Base-by-base conservation (phyloP, 108 stramenopile species). In the Fragilaria crotonensis region DNA sequence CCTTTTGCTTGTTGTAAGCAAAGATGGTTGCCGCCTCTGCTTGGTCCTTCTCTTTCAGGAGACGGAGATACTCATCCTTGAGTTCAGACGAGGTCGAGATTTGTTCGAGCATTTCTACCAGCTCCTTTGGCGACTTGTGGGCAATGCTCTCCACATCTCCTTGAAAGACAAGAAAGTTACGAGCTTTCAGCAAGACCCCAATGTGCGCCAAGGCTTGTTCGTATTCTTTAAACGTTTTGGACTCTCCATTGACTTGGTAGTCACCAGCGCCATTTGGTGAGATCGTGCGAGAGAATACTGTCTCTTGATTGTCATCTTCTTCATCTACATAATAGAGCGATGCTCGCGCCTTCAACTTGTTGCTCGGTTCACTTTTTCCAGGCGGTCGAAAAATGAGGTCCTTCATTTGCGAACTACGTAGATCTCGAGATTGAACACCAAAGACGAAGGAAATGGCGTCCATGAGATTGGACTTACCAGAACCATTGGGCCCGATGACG, bases 101-200 rank as follows among this genome's bases (percentile, higher is more conserved):
- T 54, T 96, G 78, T 63, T 99, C 99, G 56, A 99, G 71, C 73
- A 96, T 72, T 63, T 93, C 86, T 9, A 95, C 94, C 46, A 99
- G 76, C 62, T 98, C 90, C 60, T 79, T 76, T 7, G 97, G 95
- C 30, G 81, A 74, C 70, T 96, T 97, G 22, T 87, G 74, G 0
- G 97, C 97, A 66, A 98, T 79, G 44, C 80, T 73, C 69, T 98
- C 97, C 23, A 99, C 97, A 71, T 99, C 99, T 17, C 99, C 99
- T 62, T 96, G 96, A 74, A 99, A 99, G 20, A 99, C 97, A 22
- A 99, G 69, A 71, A 99, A 99, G 75, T 99, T 98, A n/a, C 97
- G 78, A 2, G 96, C 96, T 65, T 96, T 95, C 64, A 96, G 80
- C 48, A 98, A 73, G 9, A 99, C 96, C n/a, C 97, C 97, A 66